Base-by-base conservation (phyloP, 768 basidiomycete genomes). In the Ephemerocybe angulata region DNA sequence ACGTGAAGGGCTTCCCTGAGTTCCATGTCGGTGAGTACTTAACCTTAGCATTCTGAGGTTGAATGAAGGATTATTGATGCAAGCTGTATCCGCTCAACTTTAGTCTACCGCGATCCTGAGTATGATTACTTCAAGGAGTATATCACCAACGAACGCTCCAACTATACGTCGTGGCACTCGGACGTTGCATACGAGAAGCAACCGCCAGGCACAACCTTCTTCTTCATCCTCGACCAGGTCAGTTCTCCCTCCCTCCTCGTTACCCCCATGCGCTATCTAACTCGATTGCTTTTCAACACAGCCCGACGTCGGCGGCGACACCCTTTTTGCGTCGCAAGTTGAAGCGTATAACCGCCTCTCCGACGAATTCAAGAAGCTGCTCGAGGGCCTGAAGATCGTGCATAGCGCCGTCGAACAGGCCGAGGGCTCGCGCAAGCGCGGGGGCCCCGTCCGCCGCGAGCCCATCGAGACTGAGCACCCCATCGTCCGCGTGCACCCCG, bases 281-380 rank as follows among this genome's bases (percentile, higher is more conserved):
- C n/a, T n/a, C n/a, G n/a, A n/a, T n/a, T n/a, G n/a, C n/a, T n/a
- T n/a, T n/a, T n/a, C n/a, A 76, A 62, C 68, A n/a, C 44, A 72
- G 69, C 76, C 75, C 48, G 57, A 66, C 52, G 48, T 59, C 38
- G 81, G 80, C 4, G 81, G 83, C 10, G 81, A 82, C 65, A 81
- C 81, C 0, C 71, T 81, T 57, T 83, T 82, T 67, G 63, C 73
- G 0, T 82, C 80, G 3, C 78, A 81, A 57, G 81, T 77, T 21
- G 82, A 82, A 58, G 82, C 82, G 1, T 84, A 83, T 68, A 80
- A 78, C 22, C 74, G 79, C 30, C 79, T 85, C 58, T 83, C 81
- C 1, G 74, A 75, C 13, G 79, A 75, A 57, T 82, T 84, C 72
- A 68, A 79, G 65, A 78, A 80, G 56, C 75, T 76, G 49, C 75